Percentiles rank a stretch among this genome's conserved stretches.
Evolutionary conservation across 306 rosid genomes (phyloP).

Genomic region (Gynostemma pentaphyllum): DNA sequence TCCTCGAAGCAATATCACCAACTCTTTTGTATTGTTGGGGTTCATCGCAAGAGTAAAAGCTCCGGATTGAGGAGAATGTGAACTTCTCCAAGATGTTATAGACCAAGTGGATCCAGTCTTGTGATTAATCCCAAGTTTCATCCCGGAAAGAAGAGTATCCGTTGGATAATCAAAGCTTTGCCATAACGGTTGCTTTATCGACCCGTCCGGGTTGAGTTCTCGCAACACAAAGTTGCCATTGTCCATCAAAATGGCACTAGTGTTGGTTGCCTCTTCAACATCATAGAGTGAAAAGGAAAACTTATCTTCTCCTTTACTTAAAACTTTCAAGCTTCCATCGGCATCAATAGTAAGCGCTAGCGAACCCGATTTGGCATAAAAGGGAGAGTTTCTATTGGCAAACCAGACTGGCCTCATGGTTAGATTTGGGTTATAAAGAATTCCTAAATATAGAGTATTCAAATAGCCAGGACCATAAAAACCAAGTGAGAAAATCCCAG

Average conservation of each 20-base stretch:
- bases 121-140: constrained; percentile 18
- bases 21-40: constrained; percentile 9
- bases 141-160: constrained; percentile 17
- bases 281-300: neutral
- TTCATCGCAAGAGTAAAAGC: constrained; percentile 16
- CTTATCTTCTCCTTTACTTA: neutral
- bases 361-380: neutral
- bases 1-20: constrained; percentile 14
- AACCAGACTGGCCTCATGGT: constrained; percentile 14
- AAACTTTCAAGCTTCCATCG: constrained; percentile 18
- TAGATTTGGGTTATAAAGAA: neutral
- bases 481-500: constrained; percentile 13
- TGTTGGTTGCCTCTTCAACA: constrained; percentile 9
- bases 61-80: neutral
- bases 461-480: constrained; percentile 6
- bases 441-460: constrained; percentile 10
- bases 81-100: constrained; percentile 17
- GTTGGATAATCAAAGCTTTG: constrained; percentile 23
- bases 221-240: constrained; percentile 14
- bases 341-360: constrained; percentile 13
- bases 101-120: constrained; percentile 14
- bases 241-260: constrained; percentile 11
- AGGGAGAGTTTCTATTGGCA: constrained; percentile 17
- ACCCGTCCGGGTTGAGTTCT: constrained; percentile 12
- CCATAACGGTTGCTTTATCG: constrained; percentile 13